phyloP scores from a whole-genome alignment of 176 grass and related monocot genomes.

The Areca catechu region DNA sequence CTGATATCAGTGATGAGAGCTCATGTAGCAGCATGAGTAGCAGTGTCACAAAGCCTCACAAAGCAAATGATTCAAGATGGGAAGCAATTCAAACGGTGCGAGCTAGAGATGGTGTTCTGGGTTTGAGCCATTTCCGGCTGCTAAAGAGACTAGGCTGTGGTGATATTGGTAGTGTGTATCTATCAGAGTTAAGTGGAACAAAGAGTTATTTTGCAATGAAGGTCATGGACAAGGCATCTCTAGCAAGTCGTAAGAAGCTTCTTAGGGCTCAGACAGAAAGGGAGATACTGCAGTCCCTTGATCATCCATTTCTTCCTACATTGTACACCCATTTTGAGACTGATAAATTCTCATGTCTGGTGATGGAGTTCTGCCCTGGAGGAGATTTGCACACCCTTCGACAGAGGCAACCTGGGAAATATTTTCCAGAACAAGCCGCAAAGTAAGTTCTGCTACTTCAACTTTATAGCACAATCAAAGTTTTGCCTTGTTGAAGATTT shows the following conservation, averaged over 20 bases:
- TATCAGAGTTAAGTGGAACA: constrained; percentile 63
- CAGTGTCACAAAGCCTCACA: constrained; percentile 61
- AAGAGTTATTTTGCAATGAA: constrained; percentile 84
- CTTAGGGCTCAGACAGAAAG: constrained; percentile 75
- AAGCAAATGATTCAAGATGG: constrained; percentile 66
- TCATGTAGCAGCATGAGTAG: constrained; percentile 52
- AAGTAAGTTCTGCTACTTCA: constrained; percentile 43
- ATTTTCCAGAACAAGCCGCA: constrained; percentile 75
- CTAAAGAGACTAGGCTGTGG: constrained; percentile 66
- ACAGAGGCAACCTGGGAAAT: constrained; percentile 65
- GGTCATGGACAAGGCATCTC: constrained; percentile 69
- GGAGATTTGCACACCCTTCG: constrained; percentile 69
- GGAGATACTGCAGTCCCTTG: constrained; percentile 61
- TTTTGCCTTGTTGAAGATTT: no score
- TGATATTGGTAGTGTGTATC: constrained; percentile 82
- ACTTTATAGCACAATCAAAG: background rate
- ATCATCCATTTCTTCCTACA: constrained; percentile 76
- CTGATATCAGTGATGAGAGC: constrained; percentile 67
- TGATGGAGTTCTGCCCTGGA: constrained; percentile 79
- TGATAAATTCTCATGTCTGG: constrained; percentile 76
- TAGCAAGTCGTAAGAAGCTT: constrained; percentile 64
- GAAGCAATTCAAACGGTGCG: constrained; percentile 60
- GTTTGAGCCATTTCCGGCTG: constrained; percentile 63
- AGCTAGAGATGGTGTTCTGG: constrained; percentile 38
- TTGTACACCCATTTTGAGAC: constrained; percentile 82